Evolutionary conservation across 257 asterid genomes (phyloP), one percentile per base, ranked within the genome.

Genomic region (Linderniella brevidens): DNA sequence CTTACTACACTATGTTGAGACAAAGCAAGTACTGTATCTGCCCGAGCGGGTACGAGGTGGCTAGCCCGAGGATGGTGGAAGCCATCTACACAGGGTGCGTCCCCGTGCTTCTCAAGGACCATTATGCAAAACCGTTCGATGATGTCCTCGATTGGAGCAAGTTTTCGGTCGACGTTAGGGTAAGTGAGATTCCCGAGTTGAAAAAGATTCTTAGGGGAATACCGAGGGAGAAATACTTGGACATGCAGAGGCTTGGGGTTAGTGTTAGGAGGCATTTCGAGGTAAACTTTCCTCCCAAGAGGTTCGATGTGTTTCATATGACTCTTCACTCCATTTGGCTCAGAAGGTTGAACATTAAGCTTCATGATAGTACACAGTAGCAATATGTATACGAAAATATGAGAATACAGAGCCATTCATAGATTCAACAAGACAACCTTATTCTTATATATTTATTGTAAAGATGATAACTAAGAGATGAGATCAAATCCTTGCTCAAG

Each of bases 41-140:
- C 54, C 79, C 88, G 0, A 80, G 93, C 35, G 93, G 93, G 0
- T 74, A 68, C 36, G 88, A 77, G 64, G 93, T 74, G 11, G 93
- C 93, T 0, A 77, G 84, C 19, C 85, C 88, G 0, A 60, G 88
- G 60, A 9, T 72, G 20, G 44, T 68, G 4, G 92, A 79, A 57
- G 48, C 92, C 5, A 67, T 79, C 35, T 68, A 61, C 7, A 62
- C 72, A 2, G 80, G 75, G 9, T 69, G 78, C 14, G 68, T 79
- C 13, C 85, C 85, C 0, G 85, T 79, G 40, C 45, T 77, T 17
- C 54, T 69, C n/a, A 66, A 71, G 0, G 72, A 69, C 1, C 67
- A 57, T 0, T 80, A 69, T 25, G 68, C 57, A 3, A 57, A 68
- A 19, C 93, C 93, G 0, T 68, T 72, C 15, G 49, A 74, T 8